These are phyloP conservation scores for Sarcodon sp. DNA, from an alignment of 768 basidiomycete genomes.

Conservation along the genomic window DNA sequence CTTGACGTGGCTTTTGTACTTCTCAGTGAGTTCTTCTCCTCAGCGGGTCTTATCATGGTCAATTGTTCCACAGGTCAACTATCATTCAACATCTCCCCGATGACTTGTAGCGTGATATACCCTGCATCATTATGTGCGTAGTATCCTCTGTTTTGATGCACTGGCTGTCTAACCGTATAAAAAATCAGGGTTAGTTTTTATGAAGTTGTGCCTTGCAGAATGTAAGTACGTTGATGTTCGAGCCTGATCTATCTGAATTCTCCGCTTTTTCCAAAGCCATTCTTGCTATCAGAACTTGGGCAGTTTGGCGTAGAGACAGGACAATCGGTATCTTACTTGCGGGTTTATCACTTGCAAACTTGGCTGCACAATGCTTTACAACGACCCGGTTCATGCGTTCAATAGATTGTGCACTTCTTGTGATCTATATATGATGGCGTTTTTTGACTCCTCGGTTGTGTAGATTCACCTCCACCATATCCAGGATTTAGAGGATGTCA, in stretches of 20 bases:
- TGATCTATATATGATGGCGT: not conserved
- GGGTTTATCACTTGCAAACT: not conserved
- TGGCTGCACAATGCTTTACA: not conserved
- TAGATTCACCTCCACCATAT: not conserved
- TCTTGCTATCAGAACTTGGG: not conserved
- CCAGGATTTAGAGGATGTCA: not conserved
- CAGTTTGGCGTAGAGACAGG: not conserved
- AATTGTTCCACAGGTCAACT: not conserved
- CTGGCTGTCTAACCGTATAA: not conserved
- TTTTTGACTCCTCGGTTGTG: not conserved
- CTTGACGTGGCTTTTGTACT: slow-evolving; percentile 1
- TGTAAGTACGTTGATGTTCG: not conserved
- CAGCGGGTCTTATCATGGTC: not conserved
- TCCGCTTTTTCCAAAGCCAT: not conserved
- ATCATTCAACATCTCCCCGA: not conserved
- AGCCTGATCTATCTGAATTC: not conserved
- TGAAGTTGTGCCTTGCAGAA: not conserved
- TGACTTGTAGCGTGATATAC: not conserved
- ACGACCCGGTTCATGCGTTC: not conserved
- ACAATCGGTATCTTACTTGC: not conserved
- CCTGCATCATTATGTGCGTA: not conserved
- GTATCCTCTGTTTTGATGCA: not conserved
- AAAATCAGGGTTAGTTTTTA: not conserved
- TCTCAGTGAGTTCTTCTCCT: not conserved
- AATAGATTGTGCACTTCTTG: not conserved